Evolutionary conservation across 2,329 filamentous ascomycete species (phyloP).

Genomic region (Penicillium sp.): DNA sequence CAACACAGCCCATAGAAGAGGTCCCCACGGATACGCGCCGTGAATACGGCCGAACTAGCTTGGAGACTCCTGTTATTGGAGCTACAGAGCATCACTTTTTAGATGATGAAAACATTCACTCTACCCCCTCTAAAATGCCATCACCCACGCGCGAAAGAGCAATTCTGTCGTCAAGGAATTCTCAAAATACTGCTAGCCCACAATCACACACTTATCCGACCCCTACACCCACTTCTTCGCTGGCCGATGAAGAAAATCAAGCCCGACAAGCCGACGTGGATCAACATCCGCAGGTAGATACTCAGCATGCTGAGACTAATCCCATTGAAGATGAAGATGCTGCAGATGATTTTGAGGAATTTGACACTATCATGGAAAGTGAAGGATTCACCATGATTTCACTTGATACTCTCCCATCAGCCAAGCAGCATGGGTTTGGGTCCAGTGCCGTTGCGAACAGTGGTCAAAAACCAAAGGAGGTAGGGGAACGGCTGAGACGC

Average conservation of each 20-base stretch:
- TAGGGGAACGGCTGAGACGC: slow-evolving; percentile 27
- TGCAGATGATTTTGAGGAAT: slow-evolving; percentile 49
- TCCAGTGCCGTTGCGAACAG: slow-evolving; percentile 30
- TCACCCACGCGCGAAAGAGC: slow-evolving; percentile 30
- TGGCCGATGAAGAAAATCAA: slow-evolving; percentile 37
- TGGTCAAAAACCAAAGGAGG: slow-evolving; percentile 28
- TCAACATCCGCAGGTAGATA: slow-evolving; percentile 12
- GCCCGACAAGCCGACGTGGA: slow-evolving; percentile 8
- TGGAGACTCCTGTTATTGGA: slow-evolving; percentile 33
- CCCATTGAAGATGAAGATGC: slow-evolving; percentile 37
- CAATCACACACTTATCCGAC: slow-evolving; percentile 41
- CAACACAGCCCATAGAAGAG: slow-evolving; percentile 11
- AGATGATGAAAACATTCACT: slow-evolving; percentile 31
- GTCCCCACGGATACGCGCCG: slow-evolving; percentile 12
- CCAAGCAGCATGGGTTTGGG: slow-evolving; percentile 44
- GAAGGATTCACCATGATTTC: slow-evolving; percentile 61
- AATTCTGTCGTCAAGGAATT: slow-evolving; percentile 34
- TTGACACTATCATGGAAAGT: slow-evolving; percentile 57
- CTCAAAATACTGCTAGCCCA: slow-evolving; percentile 34
- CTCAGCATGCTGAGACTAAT: slow-evolving; percentile 3
- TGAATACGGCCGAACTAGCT: slow-evolving; percentile 25
- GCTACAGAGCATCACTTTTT: slow-evolving; percentile 30
- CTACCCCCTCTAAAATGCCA: slow-evolving; percentile 37
- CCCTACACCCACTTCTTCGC: slow-evolving; percentile 41
- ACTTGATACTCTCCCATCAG: slow-evolving; percentile 53